phyloP scores from a whole-genome alignment of 2,329 filamentous ascomycete genomes.

The Ophiosphaerella korrae region DNA sequence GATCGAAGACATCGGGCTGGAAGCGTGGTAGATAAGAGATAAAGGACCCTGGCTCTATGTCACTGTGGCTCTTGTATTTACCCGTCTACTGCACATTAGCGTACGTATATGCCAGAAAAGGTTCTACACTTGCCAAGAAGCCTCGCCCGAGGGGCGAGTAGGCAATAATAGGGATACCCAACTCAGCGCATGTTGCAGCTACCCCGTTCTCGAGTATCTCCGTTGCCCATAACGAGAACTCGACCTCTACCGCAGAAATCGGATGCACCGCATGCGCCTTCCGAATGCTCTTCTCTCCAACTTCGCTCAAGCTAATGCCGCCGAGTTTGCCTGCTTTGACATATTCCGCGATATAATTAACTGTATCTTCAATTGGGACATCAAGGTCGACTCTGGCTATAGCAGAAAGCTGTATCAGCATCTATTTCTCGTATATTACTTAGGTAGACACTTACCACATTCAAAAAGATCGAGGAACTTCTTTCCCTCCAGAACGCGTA shows the following conservation, averaged over 20 bases:
- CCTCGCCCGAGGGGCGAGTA: slow-evolving; percentile 74
- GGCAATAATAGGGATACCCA: slow-evolving; percentile 69
- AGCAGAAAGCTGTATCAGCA: too few relatives aligned
- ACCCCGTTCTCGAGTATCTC: slow-evolving; percentile 64
- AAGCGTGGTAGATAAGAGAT: slow-evolving; percentile 62
- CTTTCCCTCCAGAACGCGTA: slow-evolving; percentile 52
- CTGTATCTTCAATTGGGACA: slow-evolving; percentile 52
- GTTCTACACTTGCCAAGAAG: slow-evolving; percentile 49
- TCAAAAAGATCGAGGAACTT: slow-evolving; percentile 58
- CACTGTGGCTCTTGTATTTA: slow-evolving; percentile 55
- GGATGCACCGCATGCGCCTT: slow-evolving; percentile 59
- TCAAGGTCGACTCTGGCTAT: slow-evolving; percentile 51
- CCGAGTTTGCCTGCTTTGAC: slow-evolving; percentile 52
- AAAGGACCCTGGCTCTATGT: slow-evolving; percentile 64
- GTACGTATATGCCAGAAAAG: not conserved
- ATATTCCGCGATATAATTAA: slow-evolving; percentile 48
- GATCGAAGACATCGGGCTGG: slow-evolving; percentile 65
- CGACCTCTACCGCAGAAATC: slow-evolving; percentile 64
- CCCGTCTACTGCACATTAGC: slow-evolving; percentile 44
- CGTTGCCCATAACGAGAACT: slow-evolving; percentile 63
- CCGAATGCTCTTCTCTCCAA: slow-evolving; percentile 52
- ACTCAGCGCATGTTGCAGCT: slow-evolving; percentile 61
- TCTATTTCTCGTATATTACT: too few relatives aligned
- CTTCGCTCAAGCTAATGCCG: slow-evolving; percentile 54
- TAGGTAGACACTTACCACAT: slow-evolving; percentile 11